These are phyloP conservation scores for Geranium incanum DNA, from an alignment of 441 rosid genomes.

Conservation along the genomic window DNA sequence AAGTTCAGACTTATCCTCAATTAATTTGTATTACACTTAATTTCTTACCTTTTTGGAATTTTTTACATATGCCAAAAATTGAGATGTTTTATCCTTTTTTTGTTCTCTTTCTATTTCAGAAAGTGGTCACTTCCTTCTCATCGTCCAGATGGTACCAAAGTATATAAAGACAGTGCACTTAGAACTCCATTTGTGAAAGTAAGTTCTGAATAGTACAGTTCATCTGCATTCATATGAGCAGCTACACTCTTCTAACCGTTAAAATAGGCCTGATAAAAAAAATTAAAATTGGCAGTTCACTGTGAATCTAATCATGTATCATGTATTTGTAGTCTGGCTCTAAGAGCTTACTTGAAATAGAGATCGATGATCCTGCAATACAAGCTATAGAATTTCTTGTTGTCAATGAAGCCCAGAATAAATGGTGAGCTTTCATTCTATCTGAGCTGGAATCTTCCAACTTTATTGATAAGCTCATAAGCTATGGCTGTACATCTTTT, in stretches of 20 bases:
- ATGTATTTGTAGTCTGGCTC: slow-evolving; percentile 53
- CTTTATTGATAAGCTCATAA: slow-evolving; percentile 14
- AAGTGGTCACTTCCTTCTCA: slow-evolving; percentile 84
- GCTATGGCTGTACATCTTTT: slow-evolving; percentile 13
- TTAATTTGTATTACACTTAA: slow-evolving; percentile 15
- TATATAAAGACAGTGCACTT: slow-evolving; percentile 82
- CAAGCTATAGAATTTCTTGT: slow-evolving; percentile 89
- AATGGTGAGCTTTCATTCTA: slow-evolving; percentile 49
- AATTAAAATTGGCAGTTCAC: slow-evolving; percentile 2
- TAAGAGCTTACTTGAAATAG: slow-evolving; percentile 56
- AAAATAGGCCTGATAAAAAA: not conserved
- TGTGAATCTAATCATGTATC: slow-evolving; percentile 20
- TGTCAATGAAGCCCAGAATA: slow-evolving; percentile 70
- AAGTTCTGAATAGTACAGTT: slow-evolving; percentile 23
- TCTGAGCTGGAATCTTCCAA: slow-evolving; percentile 14
- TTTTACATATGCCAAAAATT: slow-evolving; percentile 2
- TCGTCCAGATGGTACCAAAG: slow-evolving; percentile 68
- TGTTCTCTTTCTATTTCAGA: slow-evolving; percentile 31
- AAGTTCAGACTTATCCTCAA: slow-evolving; percentile 28
- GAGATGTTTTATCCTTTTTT: slow-evolving; percentile 6
- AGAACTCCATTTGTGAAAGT: slow-evolving; percentile 84
- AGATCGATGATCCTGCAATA: slow-evolving; percentile 71
- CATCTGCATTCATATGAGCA: slow-evolving; percentile 15
- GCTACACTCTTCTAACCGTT: slow-evolving; percentile 12
- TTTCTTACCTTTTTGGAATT: slow-evolving; percentile 12